phyloP scores from a whole-genome alignment of 257 asterid species.

The Catharanthus roseus region DNA sequence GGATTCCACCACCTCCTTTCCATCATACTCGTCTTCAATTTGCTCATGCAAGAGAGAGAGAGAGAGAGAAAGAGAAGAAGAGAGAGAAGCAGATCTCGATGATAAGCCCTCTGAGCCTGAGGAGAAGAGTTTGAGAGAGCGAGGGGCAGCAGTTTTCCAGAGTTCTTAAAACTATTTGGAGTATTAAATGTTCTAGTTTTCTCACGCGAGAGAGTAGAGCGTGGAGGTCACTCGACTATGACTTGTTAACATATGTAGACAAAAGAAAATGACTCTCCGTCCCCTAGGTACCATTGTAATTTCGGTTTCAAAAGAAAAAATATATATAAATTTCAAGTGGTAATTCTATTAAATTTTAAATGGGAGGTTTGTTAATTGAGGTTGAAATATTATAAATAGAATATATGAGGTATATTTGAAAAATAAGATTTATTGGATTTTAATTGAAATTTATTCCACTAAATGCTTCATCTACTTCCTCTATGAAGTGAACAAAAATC shows the following conservation, averaged over 20 bases:
- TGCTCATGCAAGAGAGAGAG: background rate
- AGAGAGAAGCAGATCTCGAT: constrained; percentile 7
- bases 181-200: background rate
- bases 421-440: no score
- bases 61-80: background rate
- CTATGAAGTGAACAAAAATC: no score
- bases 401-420: no score
- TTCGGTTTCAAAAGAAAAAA: no score
- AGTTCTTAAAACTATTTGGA: background rate
- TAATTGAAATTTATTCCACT: no score
- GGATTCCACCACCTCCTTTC: constrained; percentile 18
- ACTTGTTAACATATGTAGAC: background rate
- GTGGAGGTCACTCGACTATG: background rate
- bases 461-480: no score
- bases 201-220: background rate
- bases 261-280: background rate
- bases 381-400: no score
- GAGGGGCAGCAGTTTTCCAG: background rate
- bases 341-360: background rate
- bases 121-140: background rate
- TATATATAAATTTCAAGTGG: no score
- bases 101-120: constrained; percentile 10
- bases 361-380: no score
- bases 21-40: constrained; percentile 8
- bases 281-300: no score